These are phyloP conservation scores for Pleurotus tuber-regium DNA, from an alignment of 768 basidiomycete species.

Conservation along the genomic window DNA sequence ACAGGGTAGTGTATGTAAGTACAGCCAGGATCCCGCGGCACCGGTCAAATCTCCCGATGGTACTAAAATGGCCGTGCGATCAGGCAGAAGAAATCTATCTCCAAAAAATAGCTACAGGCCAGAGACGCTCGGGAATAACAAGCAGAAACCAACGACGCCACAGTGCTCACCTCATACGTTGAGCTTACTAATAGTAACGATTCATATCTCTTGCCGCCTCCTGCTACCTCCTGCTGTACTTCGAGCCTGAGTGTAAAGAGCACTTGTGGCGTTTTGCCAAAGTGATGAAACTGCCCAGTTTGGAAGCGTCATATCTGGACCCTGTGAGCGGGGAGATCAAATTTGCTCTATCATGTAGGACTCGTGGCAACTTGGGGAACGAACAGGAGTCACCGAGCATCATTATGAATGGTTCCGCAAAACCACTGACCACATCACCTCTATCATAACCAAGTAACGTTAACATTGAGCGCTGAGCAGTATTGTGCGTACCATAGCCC, in stretches of 20 bases:
- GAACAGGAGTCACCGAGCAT: conserved; percentile 2
- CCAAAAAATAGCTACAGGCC: background rate
- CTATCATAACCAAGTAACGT: background rate
- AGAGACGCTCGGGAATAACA: background rate
- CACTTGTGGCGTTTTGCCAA: conserved; percentile 4
- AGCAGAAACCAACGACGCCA: background rate
- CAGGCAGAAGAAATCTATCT: conserved; percentile 4
- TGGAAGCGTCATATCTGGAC: conserved; percentile 6
- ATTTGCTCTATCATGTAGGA: too few relatives aligned
- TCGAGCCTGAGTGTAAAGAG: conserved; percentile 9
- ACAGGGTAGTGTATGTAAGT: conserved; percentile 17
- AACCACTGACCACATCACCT: background rate
- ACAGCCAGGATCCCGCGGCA: conserved; percentile 10
- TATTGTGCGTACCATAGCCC: background rate
- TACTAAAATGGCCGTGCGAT: conserved; percentile 10
- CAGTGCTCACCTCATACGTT: background rate
- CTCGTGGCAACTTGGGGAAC: background rate
- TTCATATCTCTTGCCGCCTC: background rate
- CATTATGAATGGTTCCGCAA: background rate
- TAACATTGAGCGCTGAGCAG: background rate
- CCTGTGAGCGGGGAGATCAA: conserved; percentile 4
- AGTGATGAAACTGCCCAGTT: conserved; percentile 9
- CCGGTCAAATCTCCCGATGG: conserved; percentile 10
- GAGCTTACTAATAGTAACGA: background rate
- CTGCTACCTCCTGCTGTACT: background rate